Evolutionary conservation across 1,284 basidiomycete species (phyloP).

Genomic region (Tetrapyrgos nigripes): DNA sequence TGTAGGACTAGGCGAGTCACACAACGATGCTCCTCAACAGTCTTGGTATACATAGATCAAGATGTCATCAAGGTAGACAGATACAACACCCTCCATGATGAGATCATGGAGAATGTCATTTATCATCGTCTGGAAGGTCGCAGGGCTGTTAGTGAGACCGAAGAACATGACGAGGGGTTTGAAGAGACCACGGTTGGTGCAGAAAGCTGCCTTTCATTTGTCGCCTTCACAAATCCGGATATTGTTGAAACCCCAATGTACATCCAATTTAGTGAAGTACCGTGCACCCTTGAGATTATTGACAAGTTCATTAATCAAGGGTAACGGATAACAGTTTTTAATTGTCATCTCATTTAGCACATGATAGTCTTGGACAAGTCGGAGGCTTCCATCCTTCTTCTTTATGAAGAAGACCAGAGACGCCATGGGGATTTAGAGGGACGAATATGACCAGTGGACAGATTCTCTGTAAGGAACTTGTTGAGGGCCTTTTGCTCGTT

Average conservation of each 20-base stretch:
- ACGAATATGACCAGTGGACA: constrained; percentile 19
- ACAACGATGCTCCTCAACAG: constrained; percentile 23
- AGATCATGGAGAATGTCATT: constrained; percentile 31
- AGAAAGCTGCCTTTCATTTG: too few species aligned
- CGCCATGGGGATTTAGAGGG: constrained; percentile 26
- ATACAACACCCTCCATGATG: constrained; percentile 25
- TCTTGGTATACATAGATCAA: constrained; percentile 34
- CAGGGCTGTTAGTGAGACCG: constrained; percentile 37
- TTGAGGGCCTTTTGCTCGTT: neutral
- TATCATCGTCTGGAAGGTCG: constrained; percentile 32
- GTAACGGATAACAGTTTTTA: constrained; percentile 38
- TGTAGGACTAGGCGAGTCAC: constrained; percentile 32
- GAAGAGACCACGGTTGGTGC: too few species aligned
- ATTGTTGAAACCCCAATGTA: constrained; percentile 32
- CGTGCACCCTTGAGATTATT: constrained; percentile 28
- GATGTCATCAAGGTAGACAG: constrained; percentile 39
- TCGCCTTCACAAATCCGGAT: constrained; percentile 27
- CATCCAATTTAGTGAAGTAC: constrained; percentile 37
- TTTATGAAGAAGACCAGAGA: constrained; percentile 47
- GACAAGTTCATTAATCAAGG: constrained; percentile 37
- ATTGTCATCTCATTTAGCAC: constrained; percentile 37
- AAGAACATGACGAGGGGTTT: constrained; percentile 40
- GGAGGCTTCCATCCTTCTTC: constrained; percentile 42
- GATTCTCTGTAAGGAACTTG: constrained; percentile 24
- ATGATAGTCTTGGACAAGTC: constrained; percentile 37